Percentiles rank a stretch among this genome's conserved stretches.
These are phyloP conservation scores for Mortierella sp. DNA, from an alignment of 371 early-diverging fungal genomes.

Conservation along the genomic window DNA sequence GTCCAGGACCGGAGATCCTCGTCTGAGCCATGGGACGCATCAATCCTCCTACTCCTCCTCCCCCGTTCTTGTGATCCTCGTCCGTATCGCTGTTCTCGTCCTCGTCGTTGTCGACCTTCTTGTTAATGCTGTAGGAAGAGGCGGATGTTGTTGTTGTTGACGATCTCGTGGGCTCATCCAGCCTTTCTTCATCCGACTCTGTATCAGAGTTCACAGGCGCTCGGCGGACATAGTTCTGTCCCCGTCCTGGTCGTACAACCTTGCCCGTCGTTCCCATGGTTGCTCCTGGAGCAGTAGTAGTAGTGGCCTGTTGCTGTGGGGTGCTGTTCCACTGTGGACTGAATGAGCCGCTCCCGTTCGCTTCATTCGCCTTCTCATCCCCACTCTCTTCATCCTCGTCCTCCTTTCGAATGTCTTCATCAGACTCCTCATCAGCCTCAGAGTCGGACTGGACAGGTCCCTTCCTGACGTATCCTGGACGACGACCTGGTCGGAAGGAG, in stretches of 20 bases:
- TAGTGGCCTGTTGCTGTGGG: background rate
- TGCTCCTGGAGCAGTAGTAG: background rate
- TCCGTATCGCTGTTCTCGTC: constrained; percentile 21
- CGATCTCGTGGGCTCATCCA: constrained; percentile 6
- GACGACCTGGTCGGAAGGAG: constrained; percentile 35
- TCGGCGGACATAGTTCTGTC: constrained; percentile 49
- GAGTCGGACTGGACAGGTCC: constrained; percentile 38
- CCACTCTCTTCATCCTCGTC: constrained; percentile 4
- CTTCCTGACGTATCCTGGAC: constrained; percentile 34
- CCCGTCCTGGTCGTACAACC: constrained; percentile 34
- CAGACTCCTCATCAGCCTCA: constrained; percentile 15
- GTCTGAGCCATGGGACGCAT: constrained; percentile 16
- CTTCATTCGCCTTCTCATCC: background rate
- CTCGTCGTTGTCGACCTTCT: background rate
- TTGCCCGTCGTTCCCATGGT: background rate
- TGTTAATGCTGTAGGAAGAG: background rate
- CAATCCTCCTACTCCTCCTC: constrained; percentile 9
- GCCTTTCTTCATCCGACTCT: constrained; percentile 40
- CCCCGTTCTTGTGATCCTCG: constrained; percentile 8
- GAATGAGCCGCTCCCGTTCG: background rate
- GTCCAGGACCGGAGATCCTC: constrained; percentile 38
- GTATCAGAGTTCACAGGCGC: constrained; percentile 44
- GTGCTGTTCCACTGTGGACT: background rate
- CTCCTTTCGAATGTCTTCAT: constrained; percentile 4
- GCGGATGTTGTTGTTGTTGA: background rate